A percentile compares a stretch with the other conserved stretches of the same genome.
Conservation (phyloP, 1,284 basidiomycete species). For the Ustilago esculenta region DNA sequence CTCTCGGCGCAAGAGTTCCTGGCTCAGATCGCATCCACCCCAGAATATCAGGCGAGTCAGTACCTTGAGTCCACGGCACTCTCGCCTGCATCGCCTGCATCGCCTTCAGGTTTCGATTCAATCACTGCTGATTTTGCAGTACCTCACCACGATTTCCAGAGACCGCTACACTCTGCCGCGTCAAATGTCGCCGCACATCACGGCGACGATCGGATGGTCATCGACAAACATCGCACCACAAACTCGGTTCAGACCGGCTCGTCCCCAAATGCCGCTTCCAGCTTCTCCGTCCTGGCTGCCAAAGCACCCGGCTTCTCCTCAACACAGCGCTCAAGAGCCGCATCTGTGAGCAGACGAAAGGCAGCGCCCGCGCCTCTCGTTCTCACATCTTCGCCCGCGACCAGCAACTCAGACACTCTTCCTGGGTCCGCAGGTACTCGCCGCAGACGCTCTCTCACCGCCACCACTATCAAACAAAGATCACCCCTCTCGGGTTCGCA, state of each 20-base stretch:
- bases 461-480: slow-evolving; percentile 14
- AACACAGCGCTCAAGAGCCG: slow-evolving; percentile 18
- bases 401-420: slow-evolving; percentile 18
- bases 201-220: background rate
- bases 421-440: slow-evolving; percentile 18
- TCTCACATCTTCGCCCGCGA: slow-evolving; percentile 33
- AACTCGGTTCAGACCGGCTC: slow-evolving; percentile 3
- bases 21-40: slow-evolving; percentile 32
- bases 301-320: slow-evolving; percentile 24
- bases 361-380: slow-evolving; percentile 33
- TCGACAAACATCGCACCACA: background rate
- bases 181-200: background rate
- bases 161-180: background rate
- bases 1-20: slow-evolving; percentile 35
- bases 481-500: slow-evolving; percentile 28
- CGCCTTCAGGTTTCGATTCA: background rate
- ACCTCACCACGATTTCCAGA: background rate
- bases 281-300: slow-evolving; percentile 1
- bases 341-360: slow-evolving; percentile 22
- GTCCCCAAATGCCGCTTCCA: slow-evolving; percentile 7
- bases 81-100: background rate
- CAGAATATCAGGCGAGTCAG: slow-evolving; percentile 40
- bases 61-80: slow-evolving; percentile 19
- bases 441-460: slow-evolving; percentile 21
- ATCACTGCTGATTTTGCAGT: background rate